Percentiles rank a stretch among this genome's conserved stretches.
Conservation (phyloP, 371 early-diverging fungal species). For the Neoconidiobolus thromboides region DNA sequence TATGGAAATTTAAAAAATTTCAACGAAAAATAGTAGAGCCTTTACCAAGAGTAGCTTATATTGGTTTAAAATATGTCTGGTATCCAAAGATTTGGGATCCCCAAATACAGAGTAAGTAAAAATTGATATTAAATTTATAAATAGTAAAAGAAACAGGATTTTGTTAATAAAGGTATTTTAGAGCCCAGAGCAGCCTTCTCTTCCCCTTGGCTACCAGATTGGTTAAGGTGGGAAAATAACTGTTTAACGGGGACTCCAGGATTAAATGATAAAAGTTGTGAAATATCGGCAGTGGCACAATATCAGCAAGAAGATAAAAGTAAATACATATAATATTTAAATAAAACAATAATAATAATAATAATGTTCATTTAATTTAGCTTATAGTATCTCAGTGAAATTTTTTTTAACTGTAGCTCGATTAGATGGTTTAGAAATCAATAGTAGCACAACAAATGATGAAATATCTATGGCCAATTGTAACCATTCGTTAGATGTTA, state of each 20-base stretch:
- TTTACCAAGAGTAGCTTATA: constrained; percentile 27
- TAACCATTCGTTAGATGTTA: no score
- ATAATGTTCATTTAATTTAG: no score
- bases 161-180: constrained; percentile 6
- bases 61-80: constrained; percentile 31
- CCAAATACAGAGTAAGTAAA: constrained; percentile 24
- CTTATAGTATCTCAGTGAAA: no score
- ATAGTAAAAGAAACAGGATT: neutral
- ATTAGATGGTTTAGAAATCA: no score
- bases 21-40: constrained; percentile 28
- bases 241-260: constrained; percentile 31
- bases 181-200: constrained; percentile 35
- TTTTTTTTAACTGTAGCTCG: no score
- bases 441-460: no score
- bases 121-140: neutral
- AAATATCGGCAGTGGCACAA: no score
- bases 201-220: constrained; percentile 36
- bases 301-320: no score
- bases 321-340: no score
- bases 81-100: constrained; percentile 45
- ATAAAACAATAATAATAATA: no score
- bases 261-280: constrained; percentile 18
- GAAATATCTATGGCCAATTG: no score
- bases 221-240: constrained; percentile 43
- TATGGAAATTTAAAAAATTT: constrained; percentile 44